Evolutionary conservation across 2,329 filamentous ascomycete genomes (phyloP).

Genomic region (Aureobasidium sp.): DNA sequence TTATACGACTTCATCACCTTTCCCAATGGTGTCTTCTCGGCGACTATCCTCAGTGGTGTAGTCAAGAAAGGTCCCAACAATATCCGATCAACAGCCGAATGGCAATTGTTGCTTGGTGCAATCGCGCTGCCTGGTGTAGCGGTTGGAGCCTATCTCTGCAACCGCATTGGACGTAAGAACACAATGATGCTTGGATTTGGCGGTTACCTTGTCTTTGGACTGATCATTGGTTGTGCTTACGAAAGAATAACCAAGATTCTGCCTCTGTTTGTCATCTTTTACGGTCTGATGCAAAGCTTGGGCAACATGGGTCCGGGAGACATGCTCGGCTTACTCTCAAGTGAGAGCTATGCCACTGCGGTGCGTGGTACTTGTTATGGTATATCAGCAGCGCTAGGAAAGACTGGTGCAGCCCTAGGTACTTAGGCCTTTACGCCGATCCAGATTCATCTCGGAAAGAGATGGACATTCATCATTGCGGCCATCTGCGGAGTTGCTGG

Average conservation of each 20-base stretch:
- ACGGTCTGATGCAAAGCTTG: constrained; percentile 43
- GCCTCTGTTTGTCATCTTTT: constrained; percentile 46
- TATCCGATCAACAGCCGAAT: constrained; percentile 18
- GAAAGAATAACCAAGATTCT: constrained; percentile 36
- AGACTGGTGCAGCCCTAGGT: constrained; percentile 44
- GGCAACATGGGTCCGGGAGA: constrained; percentile 45
- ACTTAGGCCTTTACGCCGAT: constrained; percentile 40
- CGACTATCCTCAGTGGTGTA: constrained; percentile 31
- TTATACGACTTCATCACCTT: constrained; percentile 44
- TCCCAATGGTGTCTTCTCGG: constrained; percentile 40
- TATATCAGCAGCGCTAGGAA: constrained; percentile 42
- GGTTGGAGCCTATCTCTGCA: constrained; percentile 40
- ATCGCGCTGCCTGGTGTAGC: constrained; percentile 43
- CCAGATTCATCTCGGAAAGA: constrained; percentile 36
- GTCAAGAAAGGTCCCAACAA: constrained; percentile 4
- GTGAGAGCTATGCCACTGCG: constrained; percentile 44
- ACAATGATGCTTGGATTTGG: constrained; percentile 44
- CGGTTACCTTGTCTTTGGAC: constrained; percentile 42
- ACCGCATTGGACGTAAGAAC: constrained; percentile 41
- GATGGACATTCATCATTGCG: constrained; percentile 45
- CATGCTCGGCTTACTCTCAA: constrained; percentile 43
- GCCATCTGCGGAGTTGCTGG: constrained; percentile 43
- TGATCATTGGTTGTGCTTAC: constrained; percentile 45
- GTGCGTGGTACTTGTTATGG: constrained; percentile 45
- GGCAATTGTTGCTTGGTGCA: constrained; percentile 39